Evolutionary conservation across 1,284 basidiomycete species (phyloP).

Genomic region (Pterula multifida): DNA sequence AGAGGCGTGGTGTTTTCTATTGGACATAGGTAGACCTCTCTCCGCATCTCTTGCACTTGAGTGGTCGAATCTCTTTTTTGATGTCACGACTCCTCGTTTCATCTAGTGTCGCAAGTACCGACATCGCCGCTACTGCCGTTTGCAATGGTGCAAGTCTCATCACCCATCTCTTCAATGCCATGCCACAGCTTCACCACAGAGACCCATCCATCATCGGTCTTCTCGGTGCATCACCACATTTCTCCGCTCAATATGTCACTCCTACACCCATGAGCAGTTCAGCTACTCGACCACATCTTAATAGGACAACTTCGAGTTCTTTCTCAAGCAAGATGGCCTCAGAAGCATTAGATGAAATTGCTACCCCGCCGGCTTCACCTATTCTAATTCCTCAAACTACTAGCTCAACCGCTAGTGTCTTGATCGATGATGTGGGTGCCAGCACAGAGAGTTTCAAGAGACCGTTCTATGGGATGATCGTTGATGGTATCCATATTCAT

Average conservation of each 20-base stretch:
- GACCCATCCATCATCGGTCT: conserved; percentile 83
- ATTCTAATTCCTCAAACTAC: conserved; percentile 11
- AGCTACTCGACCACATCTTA: conserved; percentile 7
- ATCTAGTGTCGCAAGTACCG: conserved; percentile 48
- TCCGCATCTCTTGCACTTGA: no score
- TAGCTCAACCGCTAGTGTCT: background rate
- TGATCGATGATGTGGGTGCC: conserved; percentile 14
- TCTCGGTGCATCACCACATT: conserved; percentile 62
- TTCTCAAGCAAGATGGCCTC: conserved; percentile 10
- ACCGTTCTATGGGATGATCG: conserved; percentile 83
- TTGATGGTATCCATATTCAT: conserved; percentile 85
- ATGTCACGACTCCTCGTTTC: background rate
- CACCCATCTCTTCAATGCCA: conserved; percentile 89
- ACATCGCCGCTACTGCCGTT: conserved; percentile 57
- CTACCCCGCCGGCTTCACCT: conserved; percentile 52
- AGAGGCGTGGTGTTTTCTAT: conserved; percentile 73
- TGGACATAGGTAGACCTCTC: conserved; percentile 78
- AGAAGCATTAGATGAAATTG: conserved; percentile 57
- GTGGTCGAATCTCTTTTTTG: no score
- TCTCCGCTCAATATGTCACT: conserved; percentile 12
- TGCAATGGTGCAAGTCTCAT: conserved; percentile 68
- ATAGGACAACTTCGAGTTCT: conserved; percentile 9
- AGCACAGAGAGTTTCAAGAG: conserved; percentile 41
- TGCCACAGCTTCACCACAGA: conserved; percentile 78
- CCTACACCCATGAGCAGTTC: background rate